A percentile compares a stretch with the other conserved stretches of the same genome.
phyloP scores from a whole-genome alignment of 2,329 filamentous ascomycete species.

The Diaporthe vaccinii region DNA sequence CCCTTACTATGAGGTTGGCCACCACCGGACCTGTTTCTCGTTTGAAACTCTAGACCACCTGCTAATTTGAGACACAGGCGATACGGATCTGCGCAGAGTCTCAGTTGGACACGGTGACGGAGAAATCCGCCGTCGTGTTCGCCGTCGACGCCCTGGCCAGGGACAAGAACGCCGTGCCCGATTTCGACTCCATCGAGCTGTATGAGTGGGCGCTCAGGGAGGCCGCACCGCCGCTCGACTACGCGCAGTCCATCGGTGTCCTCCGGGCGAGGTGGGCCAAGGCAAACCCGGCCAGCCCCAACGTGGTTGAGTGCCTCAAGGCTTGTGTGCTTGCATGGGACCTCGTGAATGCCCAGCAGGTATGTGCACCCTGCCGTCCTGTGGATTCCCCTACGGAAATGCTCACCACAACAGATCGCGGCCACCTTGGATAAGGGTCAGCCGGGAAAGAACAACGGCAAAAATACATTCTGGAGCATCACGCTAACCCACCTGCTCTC shows the following conservation, averaged over 20 bases:
- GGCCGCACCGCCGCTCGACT: slow-evolving; percentile 50
- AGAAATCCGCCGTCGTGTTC: slow-evolving; percentile 59
- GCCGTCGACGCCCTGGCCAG: slow-evolving; percentile 61
- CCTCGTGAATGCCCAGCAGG: slow-evolving; percentile 69
- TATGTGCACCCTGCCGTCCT: slow-evolving; percentile 46
- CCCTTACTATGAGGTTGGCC: slow-evolving; percentile 67
- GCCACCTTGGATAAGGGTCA: slow-evolving; percentile 66
- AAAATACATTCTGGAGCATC: slow-evolving; percentile 69
- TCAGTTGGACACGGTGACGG: slow-evolving; percentile 62
- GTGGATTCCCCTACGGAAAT: neutral
- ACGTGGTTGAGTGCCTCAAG: slow-evolving; percentile 61
- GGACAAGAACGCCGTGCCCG: slow-evolving; percentile 61
- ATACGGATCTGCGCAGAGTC: slow-evolving; percentile 66
- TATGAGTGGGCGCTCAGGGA: slow-evolving; percentile 67
- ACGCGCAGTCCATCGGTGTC: slow-evolving; percentile 62
- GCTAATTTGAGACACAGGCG: slow-evolving; percentile 49
- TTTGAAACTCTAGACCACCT: rapidly evolving
- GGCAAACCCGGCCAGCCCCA: slow-evolving; percentile 61
- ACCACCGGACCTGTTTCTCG: neutral
- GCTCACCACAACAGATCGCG: slow-evolving; percentile 59
- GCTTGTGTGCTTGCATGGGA: slow-evolving; percentile 69
- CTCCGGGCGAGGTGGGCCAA: slow-evolving; percentile 66
- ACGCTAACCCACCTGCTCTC: slow-evolving; percentile 66
- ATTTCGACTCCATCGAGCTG: slow-evolving; percentile 65
- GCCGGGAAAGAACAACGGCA: slow-evolving; percentile 59